Evolutionary conservation across 805 yeast species (phyloP).

Genomic region (Suhomyces sp.): DNA sequence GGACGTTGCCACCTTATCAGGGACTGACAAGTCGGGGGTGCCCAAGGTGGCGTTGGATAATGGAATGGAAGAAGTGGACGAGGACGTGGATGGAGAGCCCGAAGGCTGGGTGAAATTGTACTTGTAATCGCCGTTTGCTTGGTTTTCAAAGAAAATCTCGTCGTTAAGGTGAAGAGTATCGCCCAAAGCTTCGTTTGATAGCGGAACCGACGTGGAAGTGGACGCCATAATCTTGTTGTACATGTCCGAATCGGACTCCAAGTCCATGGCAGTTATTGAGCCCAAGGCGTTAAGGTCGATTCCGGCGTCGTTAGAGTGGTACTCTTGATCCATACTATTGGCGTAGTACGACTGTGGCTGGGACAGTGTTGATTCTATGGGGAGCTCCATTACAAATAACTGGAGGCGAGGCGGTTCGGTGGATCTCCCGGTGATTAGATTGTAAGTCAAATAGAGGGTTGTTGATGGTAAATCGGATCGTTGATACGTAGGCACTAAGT

Average conservation of each 20-base stretch:
- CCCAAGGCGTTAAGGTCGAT: not conserved
- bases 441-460: not conserved
- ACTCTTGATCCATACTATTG: not conserved
- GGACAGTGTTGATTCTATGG: constrained; percentile 1
- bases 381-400: not conserved
- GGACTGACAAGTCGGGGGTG: constrained; percentile 7
- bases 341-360: constrained; percentile 1
- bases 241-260: constrained; percentile 2
- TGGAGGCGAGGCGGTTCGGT: not conserved
- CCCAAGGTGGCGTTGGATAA: constrained; percentile 3
- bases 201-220: not conserved
- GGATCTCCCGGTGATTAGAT: not conserved
- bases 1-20: not conserved
- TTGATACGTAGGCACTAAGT: not conserved
- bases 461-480: not conserved
- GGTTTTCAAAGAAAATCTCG: constrained; percentile 7
- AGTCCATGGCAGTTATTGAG: not conserved
- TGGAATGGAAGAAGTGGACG: constrained; percentile 8
- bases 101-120: constrained; percentile 1
- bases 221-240: not conserved
- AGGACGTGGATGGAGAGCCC: constrained; percentile 6
- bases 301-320: not conserved
- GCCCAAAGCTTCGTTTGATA: constrained; percentile 1
- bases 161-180: constrained; percentile 6
- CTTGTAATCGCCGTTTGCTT: not conserved